Base-by-base conservation (phyloP, 805 yeast species). In the Ogataea trehaloabstinens region DNA sequence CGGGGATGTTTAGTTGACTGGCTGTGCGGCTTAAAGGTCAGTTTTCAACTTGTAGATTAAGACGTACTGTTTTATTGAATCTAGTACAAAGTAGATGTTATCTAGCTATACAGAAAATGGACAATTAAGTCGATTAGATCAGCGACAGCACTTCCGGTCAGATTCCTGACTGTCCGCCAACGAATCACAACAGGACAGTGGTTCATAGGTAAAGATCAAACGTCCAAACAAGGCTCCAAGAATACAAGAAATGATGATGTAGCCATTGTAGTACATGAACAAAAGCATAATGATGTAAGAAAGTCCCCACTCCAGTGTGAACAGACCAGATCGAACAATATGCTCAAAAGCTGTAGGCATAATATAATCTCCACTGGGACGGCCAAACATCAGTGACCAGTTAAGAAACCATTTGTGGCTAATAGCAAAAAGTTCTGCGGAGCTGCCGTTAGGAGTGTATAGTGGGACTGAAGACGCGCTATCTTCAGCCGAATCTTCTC, bases 261-360 rank as follows among this genome's bases (percentile, higher is more conserved):
- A 81, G 12, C 87, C 87, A 52, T 81, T 82, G 65, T 78, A 82
- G 66, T 81, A 80, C 88, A 82, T 82, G 66, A 80, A 81, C 50
- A 82, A 62, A 65, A 82, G 69, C 85, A 81, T 82, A 52, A 82
- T 74, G 35, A 82, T 58, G 58, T 81, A 82, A 3, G 81, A 74
- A 12, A 75, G 68, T 3, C 82, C 82, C 77, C 83, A 78, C 55
- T 80, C 81, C 19, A 77, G 52, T 2, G 78, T 72, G 56, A 73
- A 81, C 24, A 80, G 48, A 2, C 65, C 35, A 0, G 76, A 62
- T 42, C 82, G 68, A 12, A 74, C 49, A 4, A 74, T 7, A 51
- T 81, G 87, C 47, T 78, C 79, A n/a, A 63, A 34, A 1, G 71
- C 44, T 10, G 61, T 60, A 3, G 83, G 80, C 27, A 17, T 45